Evolutionary conservation across 176 grass and related monocot genomes (phyloP).

Genomic region (Oryza longistaminata): DNA sequence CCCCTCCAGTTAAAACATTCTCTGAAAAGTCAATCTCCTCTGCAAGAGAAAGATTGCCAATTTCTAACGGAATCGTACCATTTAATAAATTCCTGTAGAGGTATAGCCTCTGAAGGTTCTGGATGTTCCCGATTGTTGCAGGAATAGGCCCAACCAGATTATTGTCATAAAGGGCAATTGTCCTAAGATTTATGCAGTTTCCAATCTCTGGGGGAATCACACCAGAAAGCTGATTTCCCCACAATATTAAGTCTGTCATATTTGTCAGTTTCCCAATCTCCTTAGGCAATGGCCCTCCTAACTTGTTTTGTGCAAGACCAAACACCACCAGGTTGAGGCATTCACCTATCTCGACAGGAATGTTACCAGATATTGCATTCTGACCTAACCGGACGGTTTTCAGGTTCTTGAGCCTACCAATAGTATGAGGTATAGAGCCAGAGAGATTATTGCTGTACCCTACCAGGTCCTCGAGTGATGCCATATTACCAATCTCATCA

Average conservation of each 20-base stretch:
- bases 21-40: constrained; percentile 95
- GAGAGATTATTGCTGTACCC: constrained; percentile 90
- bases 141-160: constrained; percentile 76
- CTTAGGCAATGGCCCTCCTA: constrained; percentile 72
- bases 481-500: constrained; percentile 76
- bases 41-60: constrained; percentile 68
- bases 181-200: constrained; percentile 69
- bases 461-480: constrained; percentile 71
- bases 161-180: constrained; percentile 84
- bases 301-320: constrained; percentile 90
- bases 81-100: constrained; percentile 89
- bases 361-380: constrained; percentile 81
- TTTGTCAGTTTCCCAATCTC: constrained; percentile 63
- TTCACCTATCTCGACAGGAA: constrained; percentile 79
- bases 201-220: constrained; percentile 77
- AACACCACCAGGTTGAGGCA: constrained; percentile 66
- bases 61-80: constrained; percentile 72
- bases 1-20: constrained; percentile 74
- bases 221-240: constrained; percentile 80
- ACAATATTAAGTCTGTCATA: constrained; percentile 80
- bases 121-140: constrained; percentile 65
- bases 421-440: constrained; percentile 64
- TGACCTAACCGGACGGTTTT: constrained; percentile 76
- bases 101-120: constrained; percentile 66
- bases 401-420: constrained; percentile 80